Base-by-base conservation (phyloP, 805 yeast genomes). In the Lipomyces oligophaga region DNA sequence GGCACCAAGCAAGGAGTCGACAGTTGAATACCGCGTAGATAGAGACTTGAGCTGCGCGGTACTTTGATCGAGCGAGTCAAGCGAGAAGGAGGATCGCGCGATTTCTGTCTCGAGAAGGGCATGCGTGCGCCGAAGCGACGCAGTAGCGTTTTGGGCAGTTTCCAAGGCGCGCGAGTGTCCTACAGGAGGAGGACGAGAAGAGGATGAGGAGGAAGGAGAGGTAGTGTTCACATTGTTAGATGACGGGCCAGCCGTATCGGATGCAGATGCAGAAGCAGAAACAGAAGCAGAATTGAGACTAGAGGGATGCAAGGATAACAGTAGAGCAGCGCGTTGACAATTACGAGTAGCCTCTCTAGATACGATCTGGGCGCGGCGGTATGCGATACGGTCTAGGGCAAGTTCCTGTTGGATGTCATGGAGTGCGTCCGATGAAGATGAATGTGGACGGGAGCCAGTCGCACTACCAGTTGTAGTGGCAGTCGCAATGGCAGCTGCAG, bases 21-120 rank as follows among this genome's bases (percentile, higher is more conserved):
- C 66, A 6, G 65, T 66, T 0, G 65, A 43, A 52, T 70, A 70
- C 45, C 61, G 65, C 24, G 60, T 55, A 26, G 63, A 63, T 21
- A 70, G 60, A 34, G 60, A 61, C 21, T 49, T 45, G 27, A 70
- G 58, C 10, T 63, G 48, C 30, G 58, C 54, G n/a, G 70, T 61
- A 19, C 69, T 60, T 32, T 58, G 58, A 20, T 69, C 71, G n/a
- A 69, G 62, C 49, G 63, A 68, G 31, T 62, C 67, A 36, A 69
- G 57, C 42, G 69, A 67, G 31, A 67, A 49, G 31, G 60, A 60
- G 2, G 67, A 60, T 41, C 65, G 64, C 21, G 66, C 52, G n/a
- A 68, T 61, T 46, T 69, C 72, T 16, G 63, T 60, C 46, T 65
- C 69, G 27, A 71, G 69, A 59, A 69, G 47, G 19, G 49, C 57